Conservation (phyloP, 1,139 yeast species). For the Debaryomyces singareniensis region DNA sequence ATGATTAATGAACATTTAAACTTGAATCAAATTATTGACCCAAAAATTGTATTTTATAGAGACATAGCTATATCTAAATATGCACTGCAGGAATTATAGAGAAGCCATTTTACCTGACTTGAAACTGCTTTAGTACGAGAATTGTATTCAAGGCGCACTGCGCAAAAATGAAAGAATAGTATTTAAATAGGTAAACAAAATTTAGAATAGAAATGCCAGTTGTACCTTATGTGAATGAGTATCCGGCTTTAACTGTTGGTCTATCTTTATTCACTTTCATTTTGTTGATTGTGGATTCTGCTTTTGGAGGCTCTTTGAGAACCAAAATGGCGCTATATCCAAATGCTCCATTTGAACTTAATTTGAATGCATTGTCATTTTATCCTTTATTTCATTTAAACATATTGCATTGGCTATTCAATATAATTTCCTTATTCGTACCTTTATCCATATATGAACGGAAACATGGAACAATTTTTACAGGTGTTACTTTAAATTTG, state of each 20-base stretch:
- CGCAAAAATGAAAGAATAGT: too few species aligned
- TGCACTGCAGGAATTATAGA: too few species aligned
- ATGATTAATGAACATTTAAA: too few species aligned
- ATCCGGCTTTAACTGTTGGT: conserved; percentile 66
- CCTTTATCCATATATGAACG: conserved; percentile 70
- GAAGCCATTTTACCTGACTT: too few species aligned
- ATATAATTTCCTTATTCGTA: conserved; percentile 49
- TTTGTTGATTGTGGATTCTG: conserved; percentile 28
- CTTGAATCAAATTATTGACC: too few species aligned
- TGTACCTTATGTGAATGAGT: too few species aligned
- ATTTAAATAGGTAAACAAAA: too few species aligned
- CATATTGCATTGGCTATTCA: conserved; percentile 57
- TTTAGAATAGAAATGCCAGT: background rate
- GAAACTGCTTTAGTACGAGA: too few species aligned
- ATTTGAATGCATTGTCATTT: conserved; percentile 61
- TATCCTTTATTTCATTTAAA: conserved; percentile 69
- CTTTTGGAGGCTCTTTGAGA: conserved; percentile 11
- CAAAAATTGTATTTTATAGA: too few species aligned
- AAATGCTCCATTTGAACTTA: conserved; percentile 47
- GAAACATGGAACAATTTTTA: conserved; percentile 77
- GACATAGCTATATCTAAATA: too few species aligned
- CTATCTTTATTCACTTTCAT: conserved; percentile 47
- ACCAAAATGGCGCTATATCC: conserved; percentile 41
- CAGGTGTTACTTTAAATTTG: conserved; percentile 76
- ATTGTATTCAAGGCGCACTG: too few species aligned